Evolutionary conservation across 192 early-diverging fungal genomes (phyloP).

Genomic region (Rhizoclosmatium sp.): DNA sequence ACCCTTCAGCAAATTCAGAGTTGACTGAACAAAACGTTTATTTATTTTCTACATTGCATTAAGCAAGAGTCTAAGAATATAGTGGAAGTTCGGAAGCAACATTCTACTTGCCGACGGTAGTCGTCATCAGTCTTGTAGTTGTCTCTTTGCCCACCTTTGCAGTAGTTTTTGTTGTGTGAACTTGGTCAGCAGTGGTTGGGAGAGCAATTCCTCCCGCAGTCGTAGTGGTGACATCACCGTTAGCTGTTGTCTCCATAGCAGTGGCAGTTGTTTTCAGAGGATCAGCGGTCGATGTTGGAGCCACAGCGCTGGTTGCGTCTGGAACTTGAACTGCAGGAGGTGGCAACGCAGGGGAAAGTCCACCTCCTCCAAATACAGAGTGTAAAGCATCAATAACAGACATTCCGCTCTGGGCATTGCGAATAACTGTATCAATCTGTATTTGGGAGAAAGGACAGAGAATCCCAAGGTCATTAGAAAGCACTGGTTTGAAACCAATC

Average conservation of each 20-base stretch:
- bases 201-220: background rate
- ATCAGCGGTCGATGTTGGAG: background rate
- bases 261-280: background rate
- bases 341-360: background rate
- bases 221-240: background rate
- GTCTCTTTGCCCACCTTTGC: background rate
- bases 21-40: too few relatives aligned
- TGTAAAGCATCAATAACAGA: background rate
- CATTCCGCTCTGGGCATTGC: background rate
- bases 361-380: background rate
- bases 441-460: background rate
- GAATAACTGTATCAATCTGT: conserved; percentile 2
- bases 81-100: background rate
- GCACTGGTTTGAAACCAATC: background rate
- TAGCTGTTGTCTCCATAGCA: background rate
- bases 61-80: background rate
- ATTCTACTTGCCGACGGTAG: background rate
- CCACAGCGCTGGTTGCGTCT: background rate
- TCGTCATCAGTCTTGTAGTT: background rate
- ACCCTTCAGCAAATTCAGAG: too few relatives aligned
- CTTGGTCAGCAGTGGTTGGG: background rate
- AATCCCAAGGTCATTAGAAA: background rate
- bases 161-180: background rate
- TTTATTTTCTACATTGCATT: background rate
- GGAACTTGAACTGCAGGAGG: background rate